phyloP scores from a whole-genome alignment of 179 eudicot genomes.

The Drosera spatulata region DNA sequence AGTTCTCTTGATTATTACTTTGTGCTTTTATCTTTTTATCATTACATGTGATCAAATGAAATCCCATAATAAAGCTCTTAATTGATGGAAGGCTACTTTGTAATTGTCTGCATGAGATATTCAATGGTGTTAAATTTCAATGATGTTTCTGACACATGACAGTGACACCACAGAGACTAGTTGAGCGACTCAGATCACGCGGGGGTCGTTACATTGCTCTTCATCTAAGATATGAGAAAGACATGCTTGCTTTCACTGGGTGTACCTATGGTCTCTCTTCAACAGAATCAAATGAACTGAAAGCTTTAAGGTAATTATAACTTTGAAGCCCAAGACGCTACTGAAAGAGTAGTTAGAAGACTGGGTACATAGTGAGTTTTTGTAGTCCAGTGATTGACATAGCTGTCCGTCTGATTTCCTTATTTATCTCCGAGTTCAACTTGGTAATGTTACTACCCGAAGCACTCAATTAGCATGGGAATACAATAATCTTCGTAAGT shows the following conservation, averaged over 20 bases:
- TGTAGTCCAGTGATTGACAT: too few species aligned
- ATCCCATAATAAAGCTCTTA: too few species aligned
- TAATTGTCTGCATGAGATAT: constrained; percentile 8
- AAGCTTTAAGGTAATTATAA: constrained; percentile 54
- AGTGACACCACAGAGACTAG: constrained; percentile 89
- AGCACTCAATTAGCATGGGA: too few species aligned
- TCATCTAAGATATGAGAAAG: constrained; percentile 92
- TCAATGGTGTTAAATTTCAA: constrained; percentile 30
- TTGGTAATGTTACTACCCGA: too few species aligned
- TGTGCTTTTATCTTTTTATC: too few species aligned
- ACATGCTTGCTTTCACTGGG: constrained; percentile 36
- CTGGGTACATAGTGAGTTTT: too few species aligned
- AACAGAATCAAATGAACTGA: constrained; percentile 80
- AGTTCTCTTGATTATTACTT: neutral
- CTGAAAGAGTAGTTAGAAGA: neutral
- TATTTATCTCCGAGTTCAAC: too few species aligned
- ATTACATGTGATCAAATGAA: too few species aligned
- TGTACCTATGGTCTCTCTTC: constrained; percentile 66
- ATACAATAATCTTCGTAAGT: too few species aligned
- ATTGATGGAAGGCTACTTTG: too few species aligned
- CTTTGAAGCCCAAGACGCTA: neutral
- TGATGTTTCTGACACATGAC: constrained; percentile 73
- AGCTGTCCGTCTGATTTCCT: too few species aligned
- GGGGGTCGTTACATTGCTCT: constrained; percentile 69
- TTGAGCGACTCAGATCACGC: constrained; percentile 71